Conservation (phyloP, 2,329 filamentous ascomycete genomes). For the Arthroderma sp. region DNA sequence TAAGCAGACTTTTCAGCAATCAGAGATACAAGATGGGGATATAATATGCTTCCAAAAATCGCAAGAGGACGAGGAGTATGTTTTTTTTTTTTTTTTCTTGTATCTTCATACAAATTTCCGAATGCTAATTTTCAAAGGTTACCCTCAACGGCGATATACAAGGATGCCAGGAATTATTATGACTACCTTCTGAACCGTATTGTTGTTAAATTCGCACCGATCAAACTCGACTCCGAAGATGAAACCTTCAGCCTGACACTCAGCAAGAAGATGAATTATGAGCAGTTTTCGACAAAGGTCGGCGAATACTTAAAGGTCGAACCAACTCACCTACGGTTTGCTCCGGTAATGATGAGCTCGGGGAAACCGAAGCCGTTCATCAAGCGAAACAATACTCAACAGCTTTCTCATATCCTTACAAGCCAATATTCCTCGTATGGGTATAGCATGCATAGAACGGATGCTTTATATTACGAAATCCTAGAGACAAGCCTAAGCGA, state of each 20-base stretch:
- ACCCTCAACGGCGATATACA: slow-evolving; percentile 35
- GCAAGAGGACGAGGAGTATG: slow-evolving; percentile 29
- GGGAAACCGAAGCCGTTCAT: slow-evolving; percentile 67
- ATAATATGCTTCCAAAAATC: slow-evolving; percentile 85
- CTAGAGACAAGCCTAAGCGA: slow-evolving; percentile 89
- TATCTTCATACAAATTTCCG: not conserved
- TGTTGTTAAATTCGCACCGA: slow-evolving; percentile 61
- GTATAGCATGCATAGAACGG: slow-evolving; percentile 53
- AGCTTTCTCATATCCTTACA: slow-evolving; percentile 64
- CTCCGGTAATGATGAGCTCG: slow-evolving; percentile 63
- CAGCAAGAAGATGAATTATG: slow-evolving; percentile 81
- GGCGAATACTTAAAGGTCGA: slow-evolving; percentile 64
- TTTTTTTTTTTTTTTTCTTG: not conserved
- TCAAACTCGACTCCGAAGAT: slow-evolving; percentile 36
- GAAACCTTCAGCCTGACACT: slow-evolving; percentile 65
- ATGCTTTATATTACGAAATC: slow-evolving; percentile 82
- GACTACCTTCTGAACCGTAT: slow-evolving; percentile 83
- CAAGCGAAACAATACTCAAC: slow-evolving; percentile 58
- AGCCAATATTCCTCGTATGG: slow-evolving; percentile 60
- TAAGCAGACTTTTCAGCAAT: slow-evolving; percentile 76
- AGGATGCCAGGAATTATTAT: slow-evolving; percentile 74
- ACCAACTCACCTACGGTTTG: slow-evolving; percentile 80
- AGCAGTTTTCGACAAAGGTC: slow-evolving; percentile 71
- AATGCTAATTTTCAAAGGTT: slow-evolving; percentile 12
- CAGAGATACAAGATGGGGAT: slow-evolving; percentile 93